phyloP scores from a whole-genome alignment of 345 rosid species.

The Eucalyptus lansdowneana region DNA sequence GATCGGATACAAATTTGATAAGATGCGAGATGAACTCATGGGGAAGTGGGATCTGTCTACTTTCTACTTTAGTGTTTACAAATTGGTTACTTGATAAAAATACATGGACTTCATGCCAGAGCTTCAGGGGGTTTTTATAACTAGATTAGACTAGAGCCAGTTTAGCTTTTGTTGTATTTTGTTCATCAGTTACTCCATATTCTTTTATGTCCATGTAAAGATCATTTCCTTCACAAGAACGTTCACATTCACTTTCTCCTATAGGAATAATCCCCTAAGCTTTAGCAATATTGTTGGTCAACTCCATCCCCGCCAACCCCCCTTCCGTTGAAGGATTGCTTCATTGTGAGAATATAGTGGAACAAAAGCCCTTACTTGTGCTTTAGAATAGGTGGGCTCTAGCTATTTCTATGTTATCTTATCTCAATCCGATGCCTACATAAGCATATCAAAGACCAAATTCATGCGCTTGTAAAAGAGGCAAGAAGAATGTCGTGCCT shows the following conservation, averaged over 20 bases:
- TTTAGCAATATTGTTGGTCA: too few relatives aligned
- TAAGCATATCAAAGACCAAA: background rate
- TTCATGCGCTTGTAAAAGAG: background rate
- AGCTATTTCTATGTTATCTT: background rate
- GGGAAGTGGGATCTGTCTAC: too few relatives aligned
- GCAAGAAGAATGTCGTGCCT: background rate
- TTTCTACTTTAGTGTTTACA: too few relatives aligned
- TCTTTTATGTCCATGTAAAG: background rate
- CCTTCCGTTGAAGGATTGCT: background rate
- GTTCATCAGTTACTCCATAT: background rate
- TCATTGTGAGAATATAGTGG: background rate
- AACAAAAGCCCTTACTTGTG: background rate
- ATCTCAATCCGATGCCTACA: background rate
- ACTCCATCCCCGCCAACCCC: fast-evolving
- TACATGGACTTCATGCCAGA: too few relatives aligned
- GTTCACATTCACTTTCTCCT: background rate
- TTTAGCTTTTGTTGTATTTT: fast-evolving
- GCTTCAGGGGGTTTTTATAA: fast-evolving
- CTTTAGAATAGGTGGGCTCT: background rate
- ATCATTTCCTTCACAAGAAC: background rate
- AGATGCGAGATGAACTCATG: too few relatives aligned
- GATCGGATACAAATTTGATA: too few relatives aligned
- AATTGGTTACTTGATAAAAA: too few relatives aligned
- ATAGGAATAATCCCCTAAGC: background rate
- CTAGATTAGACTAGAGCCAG: fast-evolving